Evolutionary conservation across 225 moss, liverwort and hornwort genomes (phyloP), one percentile per base, ranked within the genome.

Genomic region (Polytrichum formosum): DNA sequence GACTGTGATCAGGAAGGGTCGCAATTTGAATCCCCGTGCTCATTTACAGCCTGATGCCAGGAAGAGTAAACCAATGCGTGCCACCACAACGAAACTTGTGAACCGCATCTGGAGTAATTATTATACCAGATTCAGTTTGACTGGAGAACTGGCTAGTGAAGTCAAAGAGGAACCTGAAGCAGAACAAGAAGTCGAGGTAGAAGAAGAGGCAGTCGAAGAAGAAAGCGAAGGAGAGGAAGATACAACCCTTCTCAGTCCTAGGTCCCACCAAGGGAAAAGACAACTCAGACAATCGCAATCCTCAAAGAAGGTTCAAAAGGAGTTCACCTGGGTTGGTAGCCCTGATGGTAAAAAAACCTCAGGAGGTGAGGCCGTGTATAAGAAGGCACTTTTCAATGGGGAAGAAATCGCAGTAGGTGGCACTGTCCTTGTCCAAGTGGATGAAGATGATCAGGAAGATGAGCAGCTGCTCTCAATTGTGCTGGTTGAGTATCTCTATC

Each of bases 1-100:
- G 75, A 78, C 78, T 2, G 1, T 87, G 5, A 70, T 88, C 4
- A 94, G 84, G 68, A 94, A 91, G 65, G 94, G 85, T 6, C 84
- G 88, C 61, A 98, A 98, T 79, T 85, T 94, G 1, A 98, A 98
- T 73, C 97, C 97, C 25, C 82, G 90, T 1, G 97, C 97, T 26
- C 80, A 91, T 64, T 70, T 92, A 16, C 85, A 85, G 23, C 89
- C 91, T 60, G 91, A 93, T 73, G 79, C 85, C 1, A 90, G 78
- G 68, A 94, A 90, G 76, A 88, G 78, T 28, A 98, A 94, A 78
- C 94, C 97, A 4, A 92, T 98, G 97, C 92, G 97, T 27, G 94
- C 97, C 30, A 98, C 94, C 0, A 98, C 92, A 16, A 98, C 96
- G 20, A 19, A 76, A 35, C 89, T 97, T 53, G 92, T 97, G 55